phyloP scores from a whole-genome alignment of 768 basidiomycete genomes.

The Hydnomerulius pinastri region DNA sequence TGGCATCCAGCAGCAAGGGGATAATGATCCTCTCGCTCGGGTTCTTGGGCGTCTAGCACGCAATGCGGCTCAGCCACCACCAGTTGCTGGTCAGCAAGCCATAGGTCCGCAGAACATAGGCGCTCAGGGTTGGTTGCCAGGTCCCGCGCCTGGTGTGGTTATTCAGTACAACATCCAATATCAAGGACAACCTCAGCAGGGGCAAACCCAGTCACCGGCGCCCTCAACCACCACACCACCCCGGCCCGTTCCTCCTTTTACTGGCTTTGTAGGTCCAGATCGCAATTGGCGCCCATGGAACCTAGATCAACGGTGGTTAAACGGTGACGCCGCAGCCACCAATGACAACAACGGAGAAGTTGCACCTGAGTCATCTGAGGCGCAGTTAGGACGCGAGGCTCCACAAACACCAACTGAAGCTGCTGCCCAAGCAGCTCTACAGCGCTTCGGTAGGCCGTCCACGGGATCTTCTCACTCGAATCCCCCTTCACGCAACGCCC shows the following conservation, averaged over 20 bases:
- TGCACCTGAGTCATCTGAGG: neutral
- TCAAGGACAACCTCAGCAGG: constrained; percentile 41
- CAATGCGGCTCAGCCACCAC: constrained; percentile 46
- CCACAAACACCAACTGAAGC: constrained; percentile 46
- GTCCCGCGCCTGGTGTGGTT: constrained; percentile 47
- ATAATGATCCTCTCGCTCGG: constrained; percentile 40
- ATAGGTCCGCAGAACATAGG: constrained; percentile 34
- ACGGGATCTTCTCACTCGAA: constrained; percentile 10
- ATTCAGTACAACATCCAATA: constrained; percentile 70
- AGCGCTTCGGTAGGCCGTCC: constrained; percentile 39
- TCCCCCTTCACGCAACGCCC: constrained; percentile 4
- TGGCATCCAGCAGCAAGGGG: constrained; percentile 36
- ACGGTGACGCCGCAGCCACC: neutral
- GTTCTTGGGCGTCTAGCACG: constrained; percentile 56
- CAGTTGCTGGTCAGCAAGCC: constrained; percentile 33
- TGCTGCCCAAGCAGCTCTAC: constrained; percentile 69
- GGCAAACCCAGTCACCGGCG: constrained; percentile 31
- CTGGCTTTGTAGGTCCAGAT: constrained; percentile 65
- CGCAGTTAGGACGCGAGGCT: neutral
- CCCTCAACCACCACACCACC: constrained; percentile 26
- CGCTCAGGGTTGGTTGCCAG: constrained; percentile 37
- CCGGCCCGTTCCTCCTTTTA: constrained; percentile 53
- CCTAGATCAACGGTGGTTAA: constrained; percentile 35
- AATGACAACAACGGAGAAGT: constrained; percentile 18
- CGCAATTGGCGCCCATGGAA: constrained; percentile 71